Evolutionary conservation across 2,329 filamentous ascomycete genomes (phyloP).

Genomic region (Colletotrichum lentis): DNA sequence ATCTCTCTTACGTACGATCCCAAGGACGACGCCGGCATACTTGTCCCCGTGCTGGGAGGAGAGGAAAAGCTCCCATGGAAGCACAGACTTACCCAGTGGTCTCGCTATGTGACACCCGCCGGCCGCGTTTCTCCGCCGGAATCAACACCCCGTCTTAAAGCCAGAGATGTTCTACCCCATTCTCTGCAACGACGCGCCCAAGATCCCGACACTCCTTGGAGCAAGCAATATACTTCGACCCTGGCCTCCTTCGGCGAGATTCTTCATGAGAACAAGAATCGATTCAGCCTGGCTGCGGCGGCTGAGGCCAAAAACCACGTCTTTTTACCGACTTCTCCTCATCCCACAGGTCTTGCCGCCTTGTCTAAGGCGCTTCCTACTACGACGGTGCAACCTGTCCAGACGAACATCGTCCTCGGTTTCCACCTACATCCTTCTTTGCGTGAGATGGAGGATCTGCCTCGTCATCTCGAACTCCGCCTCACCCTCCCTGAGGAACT

Average conservation of each 20-base stretch:
- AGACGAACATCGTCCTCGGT: conserved; percentile 54
- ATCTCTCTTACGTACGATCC: conserved; percentile 1
- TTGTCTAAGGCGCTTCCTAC: conserved; percentile 41
- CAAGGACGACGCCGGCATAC: neutral
- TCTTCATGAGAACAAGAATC: conserved; percentile 48
- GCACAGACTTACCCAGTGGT: conserved; percentile 30
- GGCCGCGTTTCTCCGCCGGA: conserved; percentile 26
- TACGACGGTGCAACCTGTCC: conserved; percentile 27
- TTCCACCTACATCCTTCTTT: conserved; percentile 45
- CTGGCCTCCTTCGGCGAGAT: conserved; percentile 62
- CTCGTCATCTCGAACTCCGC: conserved; percentile 37
- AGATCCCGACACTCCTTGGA: neutral
- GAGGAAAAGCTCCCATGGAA: conserved; percentile 35
- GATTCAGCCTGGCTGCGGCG: conserved; percentile 3
- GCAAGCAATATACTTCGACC: conserved; percentile 41
- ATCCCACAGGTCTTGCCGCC: conserved; percentile 54
- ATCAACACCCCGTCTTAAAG: neutral
- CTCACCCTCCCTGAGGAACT: conserved; percentile 32
- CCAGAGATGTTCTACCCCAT: conserved; percentile 8
- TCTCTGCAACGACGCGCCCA: conserved; percentile 7
- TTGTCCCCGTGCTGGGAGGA: neutral
- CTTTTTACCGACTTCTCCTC: conserved; percentile 57
- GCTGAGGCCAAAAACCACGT: conserved; percentile 44
- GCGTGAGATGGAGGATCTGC: neutral
- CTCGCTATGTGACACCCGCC: conserved; percentile 33